Conservation (phyloP, 805 yeast species). For the Suhomyces faveliae region DNA sequence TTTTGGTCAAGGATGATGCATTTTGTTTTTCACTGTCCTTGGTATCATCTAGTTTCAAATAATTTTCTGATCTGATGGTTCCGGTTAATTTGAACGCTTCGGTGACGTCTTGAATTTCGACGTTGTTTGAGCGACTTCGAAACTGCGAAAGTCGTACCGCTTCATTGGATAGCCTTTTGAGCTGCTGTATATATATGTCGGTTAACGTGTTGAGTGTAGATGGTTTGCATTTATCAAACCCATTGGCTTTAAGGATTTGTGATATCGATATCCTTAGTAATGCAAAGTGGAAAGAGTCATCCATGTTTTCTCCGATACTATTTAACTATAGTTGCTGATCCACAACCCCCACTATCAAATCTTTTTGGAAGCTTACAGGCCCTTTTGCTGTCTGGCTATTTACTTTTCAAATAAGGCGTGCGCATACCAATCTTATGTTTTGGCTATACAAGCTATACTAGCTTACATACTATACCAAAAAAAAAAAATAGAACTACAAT, state of each 20-base stretch:
- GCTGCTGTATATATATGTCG: conserved; percentile 67
- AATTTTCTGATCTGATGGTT: conserved; percentile 56
- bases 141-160: conserved; percentile 48
- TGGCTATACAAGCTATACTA: too few species aligned
- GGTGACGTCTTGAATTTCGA: conserved; percentile 64
- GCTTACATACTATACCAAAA: neutral
- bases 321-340: conserved; percentile 15
- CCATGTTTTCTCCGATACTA: conserved; percentile 21
- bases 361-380: neutral
- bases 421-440: too few species aligned
- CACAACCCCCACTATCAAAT: neutral
- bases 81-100: conserved; percentile 67
- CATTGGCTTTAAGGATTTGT: conserved; percentile 71
- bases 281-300: conserved; percentile 39
- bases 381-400: neutral
- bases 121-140: conserved; percentile 38
- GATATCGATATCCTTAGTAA: conserved; percentile 41
- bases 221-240: conserved; percentile 78
- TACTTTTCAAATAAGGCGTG: conserved; percentile 4
- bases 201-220: conserved; percentile 71
- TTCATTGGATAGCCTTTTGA: conserved; percentile 52
- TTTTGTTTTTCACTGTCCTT: conserved; percentile 13
- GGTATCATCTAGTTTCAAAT: conserved; percentile 46
- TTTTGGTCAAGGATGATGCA: conserved; percentile 13
- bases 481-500: too few species aligned